phyloP scores from a whole-genome alignment of 2,329 filamentous ascomycete species.

The Pestalotiopsis sp. region DNA sequence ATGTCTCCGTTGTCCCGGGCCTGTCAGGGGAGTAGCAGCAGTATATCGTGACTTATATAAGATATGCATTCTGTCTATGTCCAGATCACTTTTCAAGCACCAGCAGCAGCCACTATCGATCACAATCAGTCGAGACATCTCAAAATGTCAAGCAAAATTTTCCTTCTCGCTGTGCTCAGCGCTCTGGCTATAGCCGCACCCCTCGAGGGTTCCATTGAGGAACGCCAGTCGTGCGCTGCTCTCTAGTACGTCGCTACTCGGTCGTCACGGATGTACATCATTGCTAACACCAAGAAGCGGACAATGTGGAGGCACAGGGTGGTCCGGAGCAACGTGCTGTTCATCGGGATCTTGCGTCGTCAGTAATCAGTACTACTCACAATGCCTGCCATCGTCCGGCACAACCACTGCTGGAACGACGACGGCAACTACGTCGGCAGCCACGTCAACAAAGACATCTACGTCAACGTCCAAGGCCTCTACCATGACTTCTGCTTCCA shows the following conservation, averaged over 20 bases:
- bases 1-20: neutral
- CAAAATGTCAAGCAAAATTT: constrained; percentile 27
- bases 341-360: constrained; percentile 34
- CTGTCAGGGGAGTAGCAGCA: no score
- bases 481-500: constrained; percentile 13
- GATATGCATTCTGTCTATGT: neutral
- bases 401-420: constrained; percentile 21
- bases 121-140: neutral
- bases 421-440: neutral
- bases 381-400: constrained; percentile 36
- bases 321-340: constrained; percentile 45
- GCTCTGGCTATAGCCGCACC: constrained; percentile 40
- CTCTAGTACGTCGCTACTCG: constrained; percentile 29
- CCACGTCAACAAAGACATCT: neutral
- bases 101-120: neutral
- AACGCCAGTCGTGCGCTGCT: constrained; percentile 37
- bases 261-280: neutral
- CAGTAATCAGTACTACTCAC: constrained; percentile 38
- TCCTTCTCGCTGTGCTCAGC: constrained; percentile 37
- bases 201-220: constrained; percentile 33
- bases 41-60: neutral
- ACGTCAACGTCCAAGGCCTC: constrained; percentile 1
- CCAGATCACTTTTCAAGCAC: neutral
- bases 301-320: constrained; percentile 48
- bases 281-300: constrained; percentile 20